These are phyloP conservation scores for Lecanicillium sp. DNA, from an alignment of 2,329 filamentous ascomycete genomes.

Conservation along the genomic window DNA sequence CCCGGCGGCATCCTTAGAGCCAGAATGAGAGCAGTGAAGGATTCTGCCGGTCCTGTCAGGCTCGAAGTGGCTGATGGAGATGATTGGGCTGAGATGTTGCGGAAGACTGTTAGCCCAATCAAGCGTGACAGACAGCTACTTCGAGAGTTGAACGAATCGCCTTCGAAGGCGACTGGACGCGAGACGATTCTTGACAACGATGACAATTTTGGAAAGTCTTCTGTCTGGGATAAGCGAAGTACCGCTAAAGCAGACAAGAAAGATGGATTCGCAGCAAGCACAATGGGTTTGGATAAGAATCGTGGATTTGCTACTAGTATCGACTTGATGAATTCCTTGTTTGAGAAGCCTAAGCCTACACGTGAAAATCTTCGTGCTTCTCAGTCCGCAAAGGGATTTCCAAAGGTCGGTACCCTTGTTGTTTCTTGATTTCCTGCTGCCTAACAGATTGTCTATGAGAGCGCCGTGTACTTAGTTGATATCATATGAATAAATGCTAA, in stretches of 20 bases:
- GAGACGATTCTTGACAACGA: conserved; percentile 41
- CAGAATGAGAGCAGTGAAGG: conserved; percentile 55
- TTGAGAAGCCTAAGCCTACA: conserved; percentile 60
- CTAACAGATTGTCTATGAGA: conserved; percentile 1
- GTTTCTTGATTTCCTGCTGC: conserved; percentile 21
- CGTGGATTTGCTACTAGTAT: conserved; percentile 79
- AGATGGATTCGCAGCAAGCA: conserved; percentile 19
- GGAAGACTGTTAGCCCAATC: conserved; percentile 86
- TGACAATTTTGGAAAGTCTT: conserved; percentile 38
- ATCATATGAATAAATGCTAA: conserved; percentile 34
- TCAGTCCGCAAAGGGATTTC: conserved; percentile 57
- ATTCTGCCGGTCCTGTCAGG: conserved; percentile 47
- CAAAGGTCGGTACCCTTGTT: conserved; percentile 69
- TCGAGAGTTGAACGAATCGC: conserved; percentile 50
- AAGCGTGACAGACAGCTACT: conserved; percentile 81
- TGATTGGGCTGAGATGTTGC: conserved; percentile 89
- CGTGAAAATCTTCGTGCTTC: conserved; percentile 44
- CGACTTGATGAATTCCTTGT: conserved; percentile 92
- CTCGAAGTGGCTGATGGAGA: conserved; percentile 60
- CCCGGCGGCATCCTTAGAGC: conserved; percentile 56
- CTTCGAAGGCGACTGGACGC: conserved; percentile 21
- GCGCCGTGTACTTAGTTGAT: conserved; percentile 23
- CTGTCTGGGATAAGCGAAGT: conserved; percentile 24
- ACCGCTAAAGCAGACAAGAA: conserved; percentile 19
- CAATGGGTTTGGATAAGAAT: conserved; percentile 31